phyloP scores from a whole-genome alignment of 202 grass and related monocot genomes.

The Zoysia matrella region DNA sequence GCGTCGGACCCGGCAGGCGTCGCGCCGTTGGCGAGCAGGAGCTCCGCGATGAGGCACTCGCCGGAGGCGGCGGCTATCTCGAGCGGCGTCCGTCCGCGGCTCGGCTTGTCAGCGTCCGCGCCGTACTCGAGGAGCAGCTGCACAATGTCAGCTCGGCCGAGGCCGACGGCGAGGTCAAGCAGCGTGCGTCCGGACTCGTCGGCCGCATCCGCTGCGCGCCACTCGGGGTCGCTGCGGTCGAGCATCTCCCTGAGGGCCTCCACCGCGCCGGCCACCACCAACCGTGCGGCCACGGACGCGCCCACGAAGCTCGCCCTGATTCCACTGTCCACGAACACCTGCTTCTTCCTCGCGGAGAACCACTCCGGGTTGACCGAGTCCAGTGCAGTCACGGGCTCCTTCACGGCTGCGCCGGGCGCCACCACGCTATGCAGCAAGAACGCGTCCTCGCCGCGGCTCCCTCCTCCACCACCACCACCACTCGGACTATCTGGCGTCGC shows the following conservation, averaged over 20 bases:
- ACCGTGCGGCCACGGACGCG: slow-evolving; percentile 50
- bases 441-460: slow-evolving; percentile 51
- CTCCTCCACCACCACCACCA: background rate
- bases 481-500: slow-evolving; percentile 17
- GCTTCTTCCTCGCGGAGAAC: slow-evolving; percentile 75
- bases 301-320: slow-evolving; percentile 65
- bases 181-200: slow-evolving; percentile 62
- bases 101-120: slow-evolving; percentile 61
- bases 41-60: slow-evolving; percentile 66
- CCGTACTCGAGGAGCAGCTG: slow-evolving; percentile 83
- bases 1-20: slow-evolving; percentile 52
- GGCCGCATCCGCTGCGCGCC: slow-evolving; percentile 53
- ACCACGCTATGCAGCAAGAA: slow-evolving; percentile 85
- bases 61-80: slow-evolving; percentile 58
- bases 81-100: slow-evolving; percentile 52
- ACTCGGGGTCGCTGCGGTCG: slow-evolving; percentile 66
- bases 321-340: slow-evolving; percentile 75
- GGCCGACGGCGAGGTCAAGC: slow-evolving; percentile 62
- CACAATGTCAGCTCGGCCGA: slow-evolving; percentile 67
- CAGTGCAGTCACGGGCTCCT: slow-evolving; percentile 45
- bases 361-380: slow-evolving; percentile 68
- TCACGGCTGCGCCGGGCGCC: slow-evolving; percentile 52
- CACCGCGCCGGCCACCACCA: slow-evolving; percentile 50
- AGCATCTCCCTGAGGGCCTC: slow-evolving; percentile 68
- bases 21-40: slow-evolving; percentile 65